Evolutionary conservation across 192 early-diverging fungal genomes (phyloP).

Genomic region (Podila minutissima): DNA sequence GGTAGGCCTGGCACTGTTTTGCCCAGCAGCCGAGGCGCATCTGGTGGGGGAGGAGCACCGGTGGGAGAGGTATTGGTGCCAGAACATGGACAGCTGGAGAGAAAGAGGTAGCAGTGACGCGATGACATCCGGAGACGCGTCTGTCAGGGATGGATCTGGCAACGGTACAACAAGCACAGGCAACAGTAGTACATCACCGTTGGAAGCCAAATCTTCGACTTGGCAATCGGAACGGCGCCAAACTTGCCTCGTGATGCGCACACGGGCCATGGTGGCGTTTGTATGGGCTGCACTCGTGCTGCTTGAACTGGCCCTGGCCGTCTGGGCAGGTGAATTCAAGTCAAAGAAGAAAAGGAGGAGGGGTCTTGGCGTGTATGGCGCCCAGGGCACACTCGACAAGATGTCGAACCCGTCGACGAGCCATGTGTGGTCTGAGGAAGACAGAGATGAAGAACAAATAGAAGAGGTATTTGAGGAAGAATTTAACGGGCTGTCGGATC

Average conservation of each 20-base stretch:
- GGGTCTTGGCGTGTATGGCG: background rate
- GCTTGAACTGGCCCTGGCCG: conserved; percentile 1
- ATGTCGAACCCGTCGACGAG: no score
- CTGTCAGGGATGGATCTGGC: no score
- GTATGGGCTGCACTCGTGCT: conserved; percentile 5
- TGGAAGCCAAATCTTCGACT: background rate
- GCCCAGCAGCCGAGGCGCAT: background rate
- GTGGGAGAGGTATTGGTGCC: no score
- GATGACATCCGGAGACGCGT: background rate
- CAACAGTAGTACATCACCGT: background rate
- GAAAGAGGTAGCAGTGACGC: no score
- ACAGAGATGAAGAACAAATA: no score
- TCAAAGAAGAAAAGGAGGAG: background rate
- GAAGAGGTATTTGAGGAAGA: no score
- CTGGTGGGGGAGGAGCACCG: no score
- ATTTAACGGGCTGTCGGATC: no score
- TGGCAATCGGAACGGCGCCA: background rate
- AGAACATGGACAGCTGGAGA: no score
- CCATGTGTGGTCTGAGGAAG: no score
- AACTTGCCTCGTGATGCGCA: background rate
- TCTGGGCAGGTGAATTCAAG: background rate
- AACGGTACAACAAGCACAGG: no score
- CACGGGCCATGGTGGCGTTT: conserved; percentile 1
- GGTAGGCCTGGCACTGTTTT: background rate
- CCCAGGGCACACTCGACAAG: background rate